Conservation (phyloP, 805 yeast genomes). For the Wickerhamiella nectarea region DNA sequence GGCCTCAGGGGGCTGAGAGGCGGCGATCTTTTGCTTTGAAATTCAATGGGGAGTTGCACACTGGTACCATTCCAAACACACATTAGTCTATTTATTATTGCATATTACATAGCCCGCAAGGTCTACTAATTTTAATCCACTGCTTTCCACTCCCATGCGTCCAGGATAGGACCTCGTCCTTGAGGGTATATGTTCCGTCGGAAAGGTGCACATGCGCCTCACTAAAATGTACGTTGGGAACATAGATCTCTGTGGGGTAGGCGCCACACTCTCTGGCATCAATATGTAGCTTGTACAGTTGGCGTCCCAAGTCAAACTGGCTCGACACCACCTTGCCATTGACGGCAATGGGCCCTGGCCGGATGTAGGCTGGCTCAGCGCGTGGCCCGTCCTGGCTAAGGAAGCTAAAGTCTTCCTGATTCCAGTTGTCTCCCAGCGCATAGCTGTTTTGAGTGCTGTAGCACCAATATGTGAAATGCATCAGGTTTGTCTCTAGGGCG, state of each 20-base stretch:
- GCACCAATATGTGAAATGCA: conserved; percentile 75
- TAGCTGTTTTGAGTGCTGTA: conserved; percentile 60
- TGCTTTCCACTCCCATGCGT: conserved; percentile 39
- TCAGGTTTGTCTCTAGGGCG: conserved; percentile 59
- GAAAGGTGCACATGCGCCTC: conserved; percentile 31
- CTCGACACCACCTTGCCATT: conserved; percentile 14
- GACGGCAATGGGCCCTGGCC: conserved; percentile 52
- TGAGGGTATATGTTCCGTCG: conserved; percentile 43
- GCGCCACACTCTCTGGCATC: conserved; percentile 7
- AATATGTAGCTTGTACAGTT: conserved; percentile 13
- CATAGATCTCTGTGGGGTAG: conserved; percentile 37
- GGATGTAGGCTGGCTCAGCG: conserved; percentile 49
- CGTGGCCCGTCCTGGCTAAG: conserved; percentile 52
- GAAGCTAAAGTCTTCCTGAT: conserved; percentile 79
- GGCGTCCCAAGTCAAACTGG: conserved; percentile 15
- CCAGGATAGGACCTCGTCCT: conserved; percentile 56
- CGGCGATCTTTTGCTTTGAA: background rate
- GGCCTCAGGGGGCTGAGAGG: background rate
- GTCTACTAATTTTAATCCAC: conserved; percentile 2
- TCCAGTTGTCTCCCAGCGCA: conserved; percentile 82
- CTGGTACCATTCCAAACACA: too few relatives aligned
- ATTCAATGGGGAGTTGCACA: too few relatives aligned
- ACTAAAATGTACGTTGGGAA: conserved; percentile 55
- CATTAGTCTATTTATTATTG: background rate
- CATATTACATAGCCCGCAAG: conserved; percentile 12